Base-by-base conservation (phyloP, 164 flowering plant genomes). In the Sedum album region DNA sequence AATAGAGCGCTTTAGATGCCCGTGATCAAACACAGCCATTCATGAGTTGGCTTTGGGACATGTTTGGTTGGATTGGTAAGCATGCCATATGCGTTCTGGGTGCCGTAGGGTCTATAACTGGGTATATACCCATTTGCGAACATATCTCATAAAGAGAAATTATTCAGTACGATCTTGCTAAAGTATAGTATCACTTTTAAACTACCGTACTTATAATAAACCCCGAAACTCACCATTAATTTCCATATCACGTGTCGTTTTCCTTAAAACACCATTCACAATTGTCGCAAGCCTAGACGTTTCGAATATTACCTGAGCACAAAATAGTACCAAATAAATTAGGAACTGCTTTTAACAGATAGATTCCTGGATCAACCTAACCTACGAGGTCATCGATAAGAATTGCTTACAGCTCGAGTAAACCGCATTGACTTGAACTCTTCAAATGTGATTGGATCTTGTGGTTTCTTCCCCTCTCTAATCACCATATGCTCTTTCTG, bases 251-350 rank as follows among this genome's bases (percentile, higher is more conserved):
- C 72, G 38, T 0, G 88, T 85, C 0, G 94, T 86, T 75, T 88
- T 88, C 76, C 94, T 86, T 77, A 88, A 35, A n/a, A 88, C 94
- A 25, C 91, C 94, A 79, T 88, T 88, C 2, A 88, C 91, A 62
- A 86, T 78, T 11, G 89, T 82, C 11, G 94, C 91, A 42, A 88
- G 69, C 75, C 94, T 86, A 61, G 89, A 83, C 4, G 94, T 86
- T 74, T 88, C 91, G 69, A 77, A 79, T 1, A 88, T 86, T 68
- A 88, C 93, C 93, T 87, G 82, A 73, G 60, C 38, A 0, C 6
- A 55, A 61, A 69, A 33, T 13, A 61, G 13, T 23, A 18, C 11
- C 33, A 60, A 67, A 30, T 55, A 1, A 55, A 25, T 23, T 0
- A 53, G 30, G 20, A 21, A 21, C 30, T 21, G 7, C 30, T 6